Conservation (phyloP, 768 basidiomycete genomes). For the Podaxis sp. region DNA sequence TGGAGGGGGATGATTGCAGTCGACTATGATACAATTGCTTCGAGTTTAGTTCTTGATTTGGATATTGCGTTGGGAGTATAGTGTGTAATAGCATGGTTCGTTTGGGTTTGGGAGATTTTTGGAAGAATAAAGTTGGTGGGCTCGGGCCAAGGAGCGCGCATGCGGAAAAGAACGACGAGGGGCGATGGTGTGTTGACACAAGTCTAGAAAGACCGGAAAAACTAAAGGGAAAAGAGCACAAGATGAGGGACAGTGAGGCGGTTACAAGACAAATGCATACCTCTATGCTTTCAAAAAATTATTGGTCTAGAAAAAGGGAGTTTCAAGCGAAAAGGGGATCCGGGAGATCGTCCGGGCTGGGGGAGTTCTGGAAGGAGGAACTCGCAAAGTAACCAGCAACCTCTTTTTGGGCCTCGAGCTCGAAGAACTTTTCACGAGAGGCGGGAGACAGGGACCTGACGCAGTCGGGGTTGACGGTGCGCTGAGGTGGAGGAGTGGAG, state of each 20-base stretch:
- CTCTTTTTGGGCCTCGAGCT: conserved; percentile 34
- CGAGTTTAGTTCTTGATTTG: conserved; percentile 12
- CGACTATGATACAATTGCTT: conserved; percentile 18
- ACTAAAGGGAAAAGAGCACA: not conserved
- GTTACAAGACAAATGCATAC: conserved; percentile 15
- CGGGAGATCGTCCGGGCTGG: conserved; percentile 79
- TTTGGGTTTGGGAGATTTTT: conserved; percentile 10
- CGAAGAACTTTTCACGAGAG: conserved; percentile 28
- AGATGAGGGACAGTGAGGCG: not conserved
- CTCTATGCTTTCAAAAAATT: conserved; percentile 30
- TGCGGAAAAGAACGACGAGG: conserved; percentile 11
- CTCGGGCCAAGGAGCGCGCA: conserved; percentile 8
- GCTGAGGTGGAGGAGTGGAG: conserved; percentile 20
- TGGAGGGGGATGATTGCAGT: conserved; percentile 9
- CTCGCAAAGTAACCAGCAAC: conserved; percentile 67
- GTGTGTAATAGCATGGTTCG: conserved; percentile 7
- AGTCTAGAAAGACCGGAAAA: conserved; percentile 7
- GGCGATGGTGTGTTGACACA: conserved; percentile 15
- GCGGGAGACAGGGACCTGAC: conserved; percentile 22
- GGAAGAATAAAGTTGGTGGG: conserved; percentile 1
- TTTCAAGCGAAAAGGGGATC: conserved; percentile 57
- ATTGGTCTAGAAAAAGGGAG: conserved; percentile 19
- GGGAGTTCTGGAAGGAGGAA: conserved; percentile 84
- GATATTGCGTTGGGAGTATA: not conserved
- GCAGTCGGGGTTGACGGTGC: conserved; percentile 13